Evolutionary conservation across 306 rosid genomes (phyloP).

Genomic region (Dalbergia oliveri): DNA sequence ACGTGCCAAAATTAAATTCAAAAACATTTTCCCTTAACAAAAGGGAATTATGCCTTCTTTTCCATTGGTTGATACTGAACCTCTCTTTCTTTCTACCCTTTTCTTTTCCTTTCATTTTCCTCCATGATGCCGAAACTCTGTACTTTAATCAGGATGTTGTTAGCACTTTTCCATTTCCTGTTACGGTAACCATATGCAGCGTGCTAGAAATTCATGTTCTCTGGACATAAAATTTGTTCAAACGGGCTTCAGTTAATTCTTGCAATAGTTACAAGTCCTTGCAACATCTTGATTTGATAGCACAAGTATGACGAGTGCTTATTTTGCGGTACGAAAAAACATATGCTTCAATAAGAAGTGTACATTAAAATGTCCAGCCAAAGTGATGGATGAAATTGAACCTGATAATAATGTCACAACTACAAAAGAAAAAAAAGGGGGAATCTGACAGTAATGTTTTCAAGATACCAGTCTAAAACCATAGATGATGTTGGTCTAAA

Average conservation of each 20-base stretch:
- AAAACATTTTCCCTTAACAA: too few species aligned
- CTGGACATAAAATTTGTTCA: not conserved
- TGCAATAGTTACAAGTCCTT: constrained; percentile 17
- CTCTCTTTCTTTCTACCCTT: not conserved
- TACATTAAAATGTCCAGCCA: constrained; percentile 17
- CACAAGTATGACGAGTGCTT: not conserved
- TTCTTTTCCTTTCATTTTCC: not conserved
- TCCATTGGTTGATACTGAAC: not conserved
- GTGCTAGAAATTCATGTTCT: constrained; percentile 34
- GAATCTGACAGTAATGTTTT: not conserved
- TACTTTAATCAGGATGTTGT: constrained; percentile 17
- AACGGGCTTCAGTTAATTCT: constrained; percentile 25
- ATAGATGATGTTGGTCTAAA: not conserved
- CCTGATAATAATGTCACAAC: not conserved
- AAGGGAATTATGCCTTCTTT: not conserved
- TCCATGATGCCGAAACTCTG: not conserved
- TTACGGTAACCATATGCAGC: constrained; percentile 6
- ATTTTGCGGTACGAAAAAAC: not conserved
- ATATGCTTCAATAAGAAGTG: not conserved
- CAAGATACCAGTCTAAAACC: not conserved
- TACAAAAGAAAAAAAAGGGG: not conserved
- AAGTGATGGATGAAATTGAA: constrained; percentile 1
- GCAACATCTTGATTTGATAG: constrained; percentile 1
- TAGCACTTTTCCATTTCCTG: constrained; percentile 30
- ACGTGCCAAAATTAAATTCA: too few species aligned